Base-by-base conservation (phyloP, 2,329 filamentous ascomycete genomes). In the Fusarium phyllophilum region DNA sequence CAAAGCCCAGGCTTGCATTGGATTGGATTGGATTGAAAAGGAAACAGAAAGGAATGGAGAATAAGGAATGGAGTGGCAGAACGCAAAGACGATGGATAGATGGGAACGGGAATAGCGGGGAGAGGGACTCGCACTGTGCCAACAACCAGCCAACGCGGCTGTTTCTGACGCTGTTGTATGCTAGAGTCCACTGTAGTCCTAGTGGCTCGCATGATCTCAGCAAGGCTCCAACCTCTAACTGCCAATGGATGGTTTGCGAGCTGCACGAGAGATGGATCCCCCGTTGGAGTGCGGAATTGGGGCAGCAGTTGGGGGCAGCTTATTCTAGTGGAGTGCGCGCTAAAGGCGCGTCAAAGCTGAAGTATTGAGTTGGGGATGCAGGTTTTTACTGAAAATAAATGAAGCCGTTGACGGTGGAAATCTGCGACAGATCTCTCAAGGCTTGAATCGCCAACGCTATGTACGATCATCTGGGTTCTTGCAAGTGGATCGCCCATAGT, bases 61-160 rank as follows among this genome's bases (percentile, higher is more conserved):
- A 55, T 41, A 41, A 39, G 38, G 56, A 77, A 78, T 76, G 76
- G 71, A 74, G 64, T 69, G 75, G 70, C 66, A 66, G 73, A 73
- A 77, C 39, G 73, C 66, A 74, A 77, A 74, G 70, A 75, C 72
- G 59, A 61, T 44, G 62, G 63, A 72, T 76, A 68, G 74, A 78
- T 72, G 74, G 74, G 75, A 77, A 78, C 77, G 74, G 75, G 74
- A 77, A 78, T 77, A 76, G 73, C 60, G 70, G 60, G 38, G 26
- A 20, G n/a, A 52, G 2, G 20, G 33, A 3, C 55, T 61, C 76
- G 65, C 76, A 78, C 76, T 78, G 76, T 78, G 62, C 58, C 57
- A 15, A 31, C 41, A 58, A 34, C 38, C 42, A 44, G 49, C 26
- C 38, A 36, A 60, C 62, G 69, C 62, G 63, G 62, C 60, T 73